Percentiles rank a stretch among this genome's conserved stretches.
These are phyloP conservation scores for Fraxinus baroniana DNA, from an alignment of 305 asterid genomes.

Conservation along the genomic window DNA sequence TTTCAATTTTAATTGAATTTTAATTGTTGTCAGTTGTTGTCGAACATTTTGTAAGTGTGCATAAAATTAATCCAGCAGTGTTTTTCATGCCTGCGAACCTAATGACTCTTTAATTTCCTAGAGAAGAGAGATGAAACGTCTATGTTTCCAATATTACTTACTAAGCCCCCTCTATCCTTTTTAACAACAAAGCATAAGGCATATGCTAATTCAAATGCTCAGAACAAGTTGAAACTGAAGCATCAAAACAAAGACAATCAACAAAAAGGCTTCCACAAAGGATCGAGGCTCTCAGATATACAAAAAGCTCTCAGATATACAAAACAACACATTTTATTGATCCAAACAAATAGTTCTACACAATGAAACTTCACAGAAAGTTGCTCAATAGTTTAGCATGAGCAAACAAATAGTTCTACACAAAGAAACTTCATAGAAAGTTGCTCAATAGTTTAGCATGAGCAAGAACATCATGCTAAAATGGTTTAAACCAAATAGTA, in stretches of 20 bases:
- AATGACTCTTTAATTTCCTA: not conserved
- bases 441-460: not conserved
- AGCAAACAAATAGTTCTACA: conserved; percentile 1
- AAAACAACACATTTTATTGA: not conserved
- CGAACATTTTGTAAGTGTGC: not conserved
- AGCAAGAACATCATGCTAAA: conserved; percentile 14
- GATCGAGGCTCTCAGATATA: not conserved
- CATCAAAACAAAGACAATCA: not conserved
- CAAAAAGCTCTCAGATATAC: too few species aligned
- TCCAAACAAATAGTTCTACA: not conserved
- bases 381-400: not conserved
- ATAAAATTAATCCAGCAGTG: not conserved
- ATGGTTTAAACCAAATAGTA: conserved; percentile 9
- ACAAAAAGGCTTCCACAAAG: not conserved
- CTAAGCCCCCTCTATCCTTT: not conserved
- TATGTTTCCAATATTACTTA: not conserved
- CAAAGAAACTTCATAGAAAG: not conserved
- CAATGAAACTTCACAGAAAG: not conserved
- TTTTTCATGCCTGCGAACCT: not conserved
- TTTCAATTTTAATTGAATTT: too few species aligned
- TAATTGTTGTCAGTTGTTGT: not conserved
- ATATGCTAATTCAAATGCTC: not conserved
- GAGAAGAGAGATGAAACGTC: not conserved
- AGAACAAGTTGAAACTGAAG: not conserved
- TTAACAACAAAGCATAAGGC: not conserved